Evolutionary conservation across 2,329 filamentous ascomycete genomes (phyloP).

Genomic region (Aspergillus carbonarius): DNA sequence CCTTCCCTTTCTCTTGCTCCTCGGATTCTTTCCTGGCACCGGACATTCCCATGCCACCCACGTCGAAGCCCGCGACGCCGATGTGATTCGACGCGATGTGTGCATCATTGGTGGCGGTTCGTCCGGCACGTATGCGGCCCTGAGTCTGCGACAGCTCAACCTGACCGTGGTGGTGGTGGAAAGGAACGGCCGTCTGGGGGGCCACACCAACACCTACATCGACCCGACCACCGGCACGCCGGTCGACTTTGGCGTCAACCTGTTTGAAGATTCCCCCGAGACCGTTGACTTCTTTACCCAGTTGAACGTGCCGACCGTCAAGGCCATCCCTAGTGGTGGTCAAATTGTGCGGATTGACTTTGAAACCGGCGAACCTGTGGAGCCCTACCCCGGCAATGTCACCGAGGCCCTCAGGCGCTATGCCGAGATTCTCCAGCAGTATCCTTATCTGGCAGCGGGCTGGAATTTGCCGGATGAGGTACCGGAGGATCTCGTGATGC

Average conservation of each 20-base stretch:
- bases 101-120: constrained; percentile 32
- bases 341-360: constrained; percentile 19
- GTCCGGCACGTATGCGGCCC: constrained; percentile 30
- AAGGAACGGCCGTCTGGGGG: constrained; percentile 25
- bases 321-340: background rate
- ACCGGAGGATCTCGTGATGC: constrained; percentile 29
- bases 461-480: constrained; percentile 28
- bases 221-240: constrained; percentile 18
- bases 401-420: constrained; percentile 15
- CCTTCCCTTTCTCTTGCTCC: background rate
- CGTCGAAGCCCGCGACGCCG: background rate
- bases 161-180: constrained; percentile 30
- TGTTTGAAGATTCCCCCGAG: constrained; percentile 22
- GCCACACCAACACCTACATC: constrained; percentile 27
- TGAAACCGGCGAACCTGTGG: constrained; percentile 19
- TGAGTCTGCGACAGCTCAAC: constrained; percentile 26
- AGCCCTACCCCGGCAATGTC: constrained; percentile 12
- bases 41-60: background rate
- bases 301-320: constrained; percentile 18
- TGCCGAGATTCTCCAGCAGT: constrained; percentile 17
- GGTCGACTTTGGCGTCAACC: constrained; percentile 32
- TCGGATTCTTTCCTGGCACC: background rate
- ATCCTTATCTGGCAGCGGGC: constrained; percentile 26
- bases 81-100: constrained; percentile 25
- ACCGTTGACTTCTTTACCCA: constrained; percentile 23